These are phyloP conservation scores for Fraxinus paxiana DNA, from an alignment of 305 asterid species.

Conservation along the genomic window DNA sequence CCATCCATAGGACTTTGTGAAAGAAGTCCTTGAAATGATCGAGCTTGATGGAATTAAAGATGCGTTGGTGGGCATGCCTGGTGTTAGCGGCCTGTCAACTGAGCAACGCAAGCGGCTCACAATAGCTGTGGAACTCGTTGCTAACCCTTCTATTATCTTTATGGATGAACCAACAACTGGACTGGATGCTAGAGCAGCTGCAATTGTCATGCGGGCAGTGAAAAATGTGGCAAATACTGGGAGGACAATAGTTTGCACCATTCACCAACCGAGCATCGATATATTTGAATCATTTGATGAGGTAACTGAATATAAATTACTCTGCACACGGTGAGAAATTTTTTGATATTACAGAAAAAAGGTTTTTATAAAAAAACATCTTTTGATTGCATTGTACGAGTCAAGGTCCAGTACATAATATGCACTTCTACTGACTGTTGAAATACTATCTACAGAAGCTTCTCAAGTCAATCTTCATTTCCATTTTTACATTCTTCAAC, in stretches of 20 bases:
- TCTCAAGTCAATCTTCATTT: background rate
- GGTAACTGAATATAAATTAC: slow-evolving; percentile 34
- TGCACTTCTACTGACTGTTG: background rate
- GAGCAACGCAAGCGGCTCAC: slow-evolving; percentile 84
- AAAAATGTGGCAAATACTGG: slow-evolving; percentile 76
- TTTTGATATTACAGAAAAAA: background rate
- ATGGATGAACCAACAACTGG: slow-evolving; percentile 88
- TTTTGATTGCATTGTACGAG: background rate
- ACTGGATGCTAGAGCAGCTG: slow-evolving; percentile 78
- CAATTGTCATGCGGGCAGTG: slow-evolving; percentile 80
- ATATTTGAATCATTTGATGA: slow-evolving; percentile 81
- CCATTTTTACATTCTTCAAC: background rate
- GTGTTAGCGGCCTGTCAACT: slow-evolving; percentile 64
- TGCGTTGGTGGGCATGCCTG: slow-evolving; percentile 65
- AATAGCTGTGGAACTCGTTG: slow-evolving; percentile 75
- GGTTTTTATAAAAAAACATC: background rate
- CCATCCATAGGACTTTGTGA: slow-evolving; percentile 55
- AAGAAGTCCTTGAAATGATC: slow-evolving; percentile 71
- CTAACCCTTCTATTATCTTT: slow-evolving; percentile 73
- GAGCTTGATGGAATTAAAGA: slow-evolving; percentile 64
- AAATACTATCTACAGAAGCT: background rate
- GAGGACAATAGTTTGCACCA: slow-evolving; percentile 79
- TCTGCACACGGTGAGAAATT: background rate
- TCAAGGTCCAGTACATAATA: background rate
- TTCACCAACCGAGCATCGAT: slow-evolving; percentile 80